Percentiles rank a stretch among this genome's conserved stretches.
phyloP scores from a whole-genome alignment of 257 asterid genomes.

The Scutellaria barbata region DNA sequence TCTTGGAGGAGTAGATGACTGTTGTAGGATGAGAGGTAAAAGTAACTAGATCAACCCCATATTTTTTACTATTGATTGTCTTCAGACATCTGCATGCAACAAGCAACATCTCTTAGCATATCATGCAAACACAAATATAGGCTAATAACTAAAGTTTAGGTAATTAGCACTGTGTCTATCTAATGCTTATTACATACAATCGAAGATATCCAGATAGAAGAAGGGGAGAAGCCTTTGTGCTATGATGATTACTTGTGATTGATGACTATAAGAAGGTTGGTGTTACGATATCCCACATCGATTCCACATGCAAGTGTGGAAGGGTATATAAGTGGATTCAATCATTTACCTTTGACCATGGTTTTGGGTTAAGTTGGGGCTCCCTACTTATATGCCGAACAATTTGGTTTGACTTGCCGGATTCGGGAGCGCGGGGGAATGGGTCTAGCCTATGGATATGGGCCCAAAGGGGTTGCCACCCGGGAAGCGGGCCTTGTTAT shows the following conservation, averaged over 20 bases:
- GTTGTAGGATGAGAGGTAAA: conserved; percentile 97
- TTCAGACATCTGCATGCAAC: conserved; percentile 73
- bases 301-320: too few relatives aligned
- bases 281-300: too few relatives aligned
- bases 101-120: conserved; percentile 35
- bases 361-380: too few relatives aligned
- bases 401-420: too few relatives aligned
- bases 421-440: too few relatives aligned
- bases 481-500: too few relatives aligned
- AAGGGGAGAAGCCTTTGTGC: background rate
- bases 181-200: background rate
- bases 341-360: too few relatives aligned
- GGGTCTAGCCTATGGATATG: too few relatives aligned
- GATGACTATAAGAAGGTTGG: conserved; percentile 12
- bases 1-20: conserved; percentile 95
- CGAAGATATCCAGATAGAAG: conserved; percentile 6
- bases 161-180: background rate
- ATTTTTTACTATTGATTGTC: conserved; percentile 95
- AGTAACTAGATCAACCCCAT: conserved; percentile 95
- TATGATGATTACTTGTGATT: background rate
- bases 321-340: too few relatives aligned
- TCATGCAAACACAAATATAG: conserved; percentile 17
- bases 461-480: too few relatives aligned
- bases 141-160: conserved; percentile 7
- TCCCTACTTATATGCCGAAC: too few relatives aligned